These are phyloP conservation scores for Candida chauliodis DNA, from an alignment of 805 yeast genomes.

Conservation along the genomic window DNA sequence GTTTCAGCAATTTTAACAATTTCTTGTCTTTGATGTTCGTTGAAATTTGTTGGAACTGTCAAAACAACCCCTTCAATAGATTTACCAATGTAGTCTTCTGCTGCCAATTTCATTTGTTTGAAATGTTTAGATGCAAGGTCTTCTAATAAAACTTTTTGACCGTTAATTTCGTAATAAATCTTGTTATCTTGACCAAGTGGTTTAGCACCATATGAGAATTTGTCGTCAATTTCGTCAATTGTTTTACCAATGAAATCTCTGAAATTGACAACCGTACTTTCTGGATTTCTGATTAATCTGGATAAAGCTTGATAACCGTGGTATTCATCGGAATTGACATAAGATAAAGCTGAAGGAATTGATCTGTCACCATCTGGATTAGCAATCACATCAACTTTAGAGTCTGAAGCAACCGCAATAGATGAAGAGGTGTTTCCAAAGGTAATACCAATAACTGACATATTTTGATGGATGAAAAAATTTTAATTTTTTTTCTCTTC, in stretches of 20 bases:
- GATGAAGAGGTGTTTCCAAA: conserved; percentile 96
- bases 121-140: conserved; percentile 85
- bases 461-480: conserved; percentile 12
- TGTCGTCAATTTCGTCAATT: conserved; percentile 65
- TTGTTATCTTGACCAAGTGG: conserved; percentile 55
- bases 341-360: conserved; percentile 88
- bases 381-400: conserved; percentile 94
- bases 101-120: conserved; percentile 76
- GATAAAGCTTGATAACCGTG: conserved; percentile 96
- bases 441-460: conserved; percentile 82
- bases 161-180: conserved; percentile 61
- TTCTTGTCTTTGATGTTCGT: conserved; percentile 65
- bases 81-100: conserved; percentile 87
- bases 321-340: conserved; percentile 92
- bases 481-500: conserved; percentile 1
- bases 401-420: conserved; percentile 87
- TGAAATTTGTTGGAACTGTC: conserved; percentile 87
- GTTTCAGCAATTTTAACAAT: conserved; percentile 57
- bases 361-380: conserved; percentile 99
- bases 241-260: conserved; percentile 86
- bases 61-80: conserved; percentile 77
- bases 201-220: conserved; percentile 57
- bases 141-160: conserved; percentile 41
- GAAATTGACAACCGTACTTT: conserved; percentile 83
- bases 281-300: conserved; percentile 87